Evolutionary conservation across 2,329 filamentous ascomycete species (phyloP).

Genomic region (Capronia epimyces): DNA sequence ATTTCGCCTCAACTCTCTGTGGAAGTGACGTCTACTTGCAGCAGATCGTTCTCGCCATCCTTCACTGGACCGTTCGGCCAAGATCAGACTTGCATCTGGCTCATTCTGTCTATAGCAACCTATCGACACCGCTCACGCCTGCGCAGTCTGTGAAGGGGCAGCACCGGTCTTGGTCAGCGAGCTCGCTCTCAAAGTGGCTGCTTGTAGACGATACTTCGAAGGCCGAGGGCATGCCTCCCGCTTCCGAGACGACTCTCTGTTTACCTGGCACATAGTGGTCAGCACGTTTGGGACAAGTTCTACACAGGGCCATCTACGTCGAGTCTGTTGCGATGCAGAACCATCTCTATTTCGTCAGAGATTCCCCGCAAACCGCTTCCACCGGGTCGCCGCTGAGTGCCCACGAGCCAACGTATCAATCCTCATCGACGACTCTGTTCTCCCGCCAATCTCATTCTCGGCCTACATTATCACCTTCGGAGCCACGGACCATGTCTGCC

Average conservation of each 20-base stretch:
- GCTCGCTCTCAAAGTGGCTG: conserved; percentile 1
- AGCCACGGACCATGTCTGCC: conserved; percentile 17
- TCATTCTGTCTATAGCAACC: conserved; percentile 18
- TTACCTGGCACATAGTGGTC: neutral
- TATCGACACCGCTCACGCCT: neutral
- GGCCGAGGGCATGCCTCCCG: conserved; percentile 13
- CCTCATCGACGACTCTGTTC: conserved; percentile 8
- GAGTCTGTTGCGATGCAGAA: conserved; percentile 11
- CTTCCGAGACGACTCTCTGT: neutral
- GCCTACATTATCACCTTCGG: conserved; percentile 10
- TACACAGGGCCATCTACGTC: neutral
- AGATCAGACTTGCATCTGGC: conserved; percentile 22
- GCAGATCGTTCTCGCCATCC: conserved; percentile 15
- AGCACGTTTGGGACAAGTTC: neutral
- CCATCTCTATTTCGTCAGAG: conserved; percentile 9
- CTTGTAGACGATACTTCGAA: conserved; percentile 5
- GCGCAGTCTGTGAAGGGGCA: neutral
- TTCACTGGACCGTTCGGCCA: conserved; percentile 16
- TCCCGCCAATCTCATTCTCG: conserved; percentile 8
- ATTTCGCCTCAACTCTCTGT: conserved; percentile 20
- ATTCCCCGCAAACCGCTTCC: conserved; percentile 12
- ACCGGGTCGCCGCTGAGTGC: conserved; percentile 8
- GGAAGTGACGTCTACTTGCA: conserved; percentile 20
- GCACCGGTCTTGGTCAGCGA: conserved; percentile 6
- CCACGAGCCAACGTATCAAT: conserved; percentile 10